Evolutionary conservation across 2,329 filamentous ascomycete species (phyloP).

Genomic region (Fusarium nelsonii): DNA sequence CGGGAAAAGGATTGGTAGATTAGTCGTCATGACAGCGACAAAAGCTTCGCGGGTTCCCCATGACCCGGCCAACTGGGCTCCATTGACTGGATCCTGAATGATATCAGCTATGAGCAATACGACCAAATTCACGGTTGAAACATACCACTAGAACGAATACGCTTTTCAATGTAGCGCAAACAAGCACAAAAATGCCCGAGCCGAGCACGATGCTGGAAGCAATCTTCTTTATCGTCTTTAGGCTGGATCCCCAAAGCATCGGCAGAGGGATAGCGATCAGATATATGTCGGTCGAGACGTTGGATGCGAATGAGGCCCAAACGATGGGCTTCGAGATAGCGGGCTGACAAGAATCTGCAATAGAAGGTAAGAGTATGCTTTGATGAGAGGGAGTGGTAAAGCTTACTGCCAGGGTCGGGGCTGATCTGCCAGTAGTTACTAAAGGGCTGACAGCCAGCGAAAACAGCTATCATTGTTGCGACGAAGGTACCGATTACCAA

Average conservation of each 20-base stretch:
- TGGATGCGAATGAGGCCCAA: conserved; percentile 63
- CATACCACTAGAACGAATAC: conserved; percentile 54
- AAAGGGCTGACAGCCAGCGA: conserved; percentile 65
- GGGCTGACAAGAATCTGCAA: conserved; percentile 59
- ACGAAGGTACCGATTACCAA: conserved; percentile 63
- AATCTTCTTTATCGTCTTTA: conserved; percentile 54
- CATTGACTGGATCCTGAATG: conserved; percentile 53
- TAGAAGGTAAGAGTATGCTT: not conserved
- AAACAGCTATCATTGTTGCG: conserved; percentile 61
- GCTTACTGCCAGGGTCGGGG: conserved; percentile 67
- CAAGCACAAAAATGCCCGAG: conserved; percentile 56
- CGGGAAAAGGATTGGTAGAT: conserved; percentile 59
- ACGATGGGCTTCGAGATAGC: conserved; percentile 63
- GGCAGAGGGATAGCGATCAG: conserved; percentile 68
- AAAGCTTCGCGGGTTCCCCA: conserved; percentile 59
- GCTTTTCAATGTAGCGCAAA: conserved; percentile 54
- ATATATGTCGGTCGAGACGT: conserved; percentile 68
- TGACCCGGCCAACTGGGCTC: conserved; percentile 53
- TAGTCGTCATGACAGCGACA: conserved; percentile 57
- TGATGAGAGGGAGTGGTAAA: rapidly evolving
- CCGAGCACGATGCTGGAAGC: conserved; percentile 55
- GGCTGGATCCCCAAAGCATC: conserved; percentile 56
- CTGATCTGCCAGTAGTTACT: conserved; percentile 69
- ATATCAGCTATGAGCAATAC: no score
- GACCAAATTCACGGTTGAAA: not conserved